phyloP scores from a whole-genome alignment of 768 basidiomycete genomes.

The Holtermannia corniformis region DNA sequence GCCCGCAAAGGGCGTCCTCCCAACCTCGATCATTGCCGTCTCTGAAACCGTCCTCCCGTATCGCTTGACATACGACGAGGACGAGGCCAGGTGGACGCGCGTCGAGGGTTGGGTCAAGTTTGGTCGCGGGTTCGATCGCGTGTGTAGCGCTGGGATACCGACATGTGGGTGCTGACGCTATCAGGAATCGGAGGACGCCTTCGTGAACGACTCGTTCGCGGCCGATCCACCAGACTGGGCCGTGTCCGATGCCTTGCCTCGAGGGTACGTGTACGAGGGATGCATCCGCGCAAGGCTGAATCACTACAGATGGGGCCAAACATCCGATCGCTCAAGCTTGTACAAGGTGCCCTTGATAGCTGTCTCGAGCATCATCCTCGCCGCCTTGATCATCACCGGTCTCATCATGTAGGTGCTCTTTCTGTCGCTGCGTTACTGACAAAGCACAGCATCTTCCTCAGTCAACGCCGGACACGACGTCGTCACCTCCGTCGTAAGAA shows the following conservation, averaged over 20 bases:
- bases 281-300: background rate
- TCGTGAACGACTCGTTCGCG: background rate
- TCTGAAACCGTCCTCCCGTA: conserved; percentile 20
- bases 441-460: background rate
- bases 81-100: conserved; percentile 18
- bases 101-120: conserved; percentile 28
- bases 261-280: conserved; percentile 13
- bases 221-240: conserved; percentile 12
- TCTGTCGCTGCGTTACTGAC: background rate
- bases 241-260: conserved; percentile 27
- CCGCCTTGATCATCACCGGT: conserved; percentile 24
- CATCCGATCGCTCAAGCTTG: conserved; percentile 29
- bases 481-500: background rate
- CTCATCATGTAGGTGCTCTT: conserved; percentile 25
- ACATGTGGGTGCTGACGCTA: background rate
- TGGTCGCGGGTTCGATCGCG: conserved; percentile 16
- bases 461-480: background rate
- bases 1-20: conserved; percentile 3
- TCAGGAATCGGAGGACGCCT: background rate
- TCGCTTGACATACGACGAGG: conserved; percentile 9
- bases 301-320: conserved; percentile 27
- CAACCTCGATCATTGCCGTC: conserved; percentile 6
- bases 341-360: conserved; percentile 38
- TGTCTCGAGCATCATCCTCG: conserved; percentile 30
- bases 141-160: conserved; percentile 13